Conservation (phyloP, 1,284 basidiomycete species). For the Mycena sp. region DNA sequence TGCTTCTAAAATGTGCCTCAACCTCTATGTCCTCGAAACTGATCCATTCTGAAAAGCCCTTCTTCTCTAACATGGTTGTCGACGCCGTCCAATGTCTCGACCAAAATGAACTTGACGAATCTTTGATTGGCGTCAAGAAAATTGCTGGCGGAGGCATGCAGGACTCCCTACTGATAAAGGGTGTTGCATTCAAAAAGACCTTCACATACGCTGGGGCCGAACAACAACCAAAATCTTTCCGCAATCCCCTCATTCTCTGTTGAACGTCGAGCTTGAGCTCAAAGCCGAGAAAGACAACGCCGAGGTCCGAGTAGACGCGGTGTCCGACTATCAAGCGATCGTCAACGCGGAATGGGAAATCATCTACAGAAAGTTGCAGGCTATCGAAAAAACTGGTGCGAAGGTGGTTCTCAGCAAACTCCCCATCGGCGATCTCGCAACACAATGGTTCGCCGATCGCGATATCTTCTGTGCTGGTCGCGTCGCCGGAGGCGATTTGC, state of each 20-base stretch:
- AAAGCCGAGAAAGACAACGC: slow-evolving; percentile 99
- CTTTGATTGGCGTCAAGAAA: slow-evolving; percentile 98
- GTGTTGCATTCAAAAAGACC: slow-evolving; percentile 99
- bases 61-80: slow-evolving; percentile 99
- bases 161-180: slow-evolving; percentile 89
- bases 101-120: slow-evolving; percentile 94
- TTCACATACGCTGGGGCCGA: slow-evolving; percentile 99
- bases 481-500: slow-evolving; percentile 90
- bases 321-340: slow-evolving; percentile 98
- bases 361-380: slow-evolving; percentile 97
- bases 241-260: slow-evolving; percentile 90
- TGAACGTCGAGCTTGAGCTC: slow-evolving; percentile 98
- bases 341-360: slow-evolving; percentile 99
- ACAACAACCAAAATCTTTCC: slow-evolving; percentile 97
- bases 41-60: slow-evolving; percentile 98
- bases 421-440: slow-evolving; percentile 98
- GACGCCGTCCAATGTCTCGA: slow-evolving; percentile 95
- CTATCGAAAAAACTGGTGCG: slow-evolving; percentile 96
- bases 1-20: slow-evolving; percentile 95
- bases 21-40: slow-evolving; percentile 99
- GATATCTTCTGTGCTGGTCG: slow-evolving; percentile 99
- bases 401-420: slow-evolving; percentile 98
- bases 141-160: slow-evolving; percentile 99
- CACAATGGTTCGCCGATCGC: slow-evolving; percentile 99
- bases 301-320: slow-evolving; percentile 96